Conservation (phyloP, 176 grass and related monocot species). For the Hsuehochloa calcarea region DNA sequence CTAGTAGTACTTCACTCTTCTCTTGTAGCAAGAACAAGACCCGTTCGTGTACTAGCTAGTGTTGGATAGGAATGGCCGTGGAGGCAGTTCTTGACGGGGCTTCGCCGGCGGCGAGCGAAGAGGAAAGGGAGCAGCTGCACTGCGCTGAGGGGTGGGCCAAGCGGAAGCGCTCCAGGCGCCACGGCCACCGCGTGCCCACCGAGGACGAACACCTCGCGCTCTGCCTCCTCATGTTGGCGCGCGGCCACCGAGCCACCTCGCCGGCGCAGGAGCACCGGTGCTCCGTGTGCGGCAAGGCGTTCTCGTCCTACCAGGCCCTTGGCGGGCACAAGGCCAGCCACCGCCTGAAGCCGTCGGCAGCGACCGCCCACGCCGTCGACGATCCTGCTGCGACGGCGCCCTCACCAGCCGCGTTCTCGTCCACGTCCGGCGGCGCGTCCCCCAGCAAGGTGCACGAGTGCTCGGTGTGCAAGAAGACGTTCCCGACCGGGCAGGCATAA, state of each 20-base stretch:
- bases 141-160: conserved; percentile 38
- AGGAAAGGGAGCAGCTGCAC: background rate
- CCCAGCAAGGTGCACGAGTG: conserved; percentile 50
- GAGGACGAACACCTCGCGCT: conserved; percentile 80
- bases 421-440: background rate
- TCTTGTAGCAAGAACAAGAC: too few relatives aligned
- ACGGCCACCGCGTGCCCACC: conserved; percentile 14
- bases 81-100: background rate
- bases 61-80: background rate
- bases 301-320: conserved; percentile 66
- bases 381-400: background rate
- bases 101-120: background rate
- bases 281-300: conserved; percentile 72
- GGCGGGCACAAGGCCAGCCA: conserved; percentile 78
- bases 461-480: conserved; percentile 64
- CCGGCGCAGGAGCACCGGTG: conserved; percentile 33
- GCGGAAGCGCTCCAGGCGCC: conserved; percentile 57
- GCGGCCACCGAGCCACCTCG: conserved; percentile 13
- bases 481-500: conserved; percentile 76
- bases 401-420: conserved; percentile 18
- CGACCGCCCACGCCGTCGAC: background rate
- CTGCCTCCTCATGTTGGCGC: conserved; percentile 79
- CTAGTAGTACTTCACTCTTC: too few relatives aligned
- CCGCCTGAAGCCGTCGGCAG: conserved; percentile 15
- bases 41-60: too few relatives aligned